These are phyloP conservation scores for Phytophthora multivora DNA, from an alignment of 352 stramenopile genomes.

Conservation along the genomic window DNA sequence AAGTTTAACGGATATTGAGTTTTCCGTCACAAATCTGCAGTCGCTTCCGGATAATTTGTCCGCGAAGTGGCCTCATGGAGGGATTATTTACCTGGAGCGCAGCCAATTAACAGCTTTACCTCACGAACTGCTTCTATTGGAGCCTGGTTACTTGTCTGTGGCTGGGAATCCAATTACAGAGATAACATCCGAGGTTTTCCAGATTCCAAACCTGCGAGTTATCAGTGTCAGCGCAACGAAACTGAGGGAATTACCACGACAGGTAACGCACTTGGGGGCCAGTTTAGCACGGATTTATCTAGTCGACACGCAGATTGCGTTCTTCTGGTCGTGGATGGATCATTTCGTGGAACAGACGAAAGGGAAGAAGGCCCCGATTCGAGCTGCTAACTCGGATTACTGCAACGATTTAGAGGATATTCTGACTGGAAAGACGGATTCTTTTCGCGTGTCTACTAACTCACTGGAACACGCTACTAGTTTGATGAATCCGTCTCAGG, in stretches of 20 bases:
- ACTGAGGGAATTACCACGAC: constrained; percentile 11
- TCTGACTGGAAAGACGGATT: neutral
- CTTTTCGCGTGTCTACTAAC: constrained; percentile 1
- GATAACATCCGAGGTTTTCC: constrained; percentile 22
- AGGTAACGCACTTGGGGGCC: constrained; percentile 8
- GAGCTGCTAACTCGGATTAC: neutral
- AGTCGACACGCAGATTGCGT: constrained; percentile 8
- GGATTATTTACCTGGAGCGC: constrained; percentile 25
- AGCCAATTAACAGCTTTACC: constrained; percentile 19
- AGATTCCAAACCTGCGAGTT: constrained; percentile 3
- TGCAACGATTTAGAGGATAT: constrained; percentile 13
- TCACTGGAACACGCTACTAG: neutral
- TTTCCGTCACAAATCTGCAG: constrained; percentile 40
- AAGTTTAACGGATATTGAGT: constrained; percentile 38
- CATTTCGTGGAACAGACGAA: constrained; percentile 1
- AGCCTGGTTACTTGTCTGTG: constrained; percentile 24
- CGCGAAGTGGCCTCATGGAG: constrained; percentile 27
- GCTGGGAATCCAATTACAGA: constrained; percentile 26
- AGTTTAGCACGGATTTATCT: constrained; percentile 4
- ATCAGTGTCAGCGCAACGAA: constrained; percentile 14
- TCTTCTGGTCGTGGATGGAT: constrained; percentile 23
- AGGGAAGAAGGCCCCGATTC: too few relatives aligned
- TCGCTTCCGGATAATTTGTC: constrained; percentile 34
- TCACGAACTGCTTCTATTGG: constrained; percentile 9
- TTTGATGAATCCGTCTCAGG: constrained; percentile 16